Conservation (phyloP, 495 filamentous ascomycete species). For the Hamigera avellanea region DNA sequence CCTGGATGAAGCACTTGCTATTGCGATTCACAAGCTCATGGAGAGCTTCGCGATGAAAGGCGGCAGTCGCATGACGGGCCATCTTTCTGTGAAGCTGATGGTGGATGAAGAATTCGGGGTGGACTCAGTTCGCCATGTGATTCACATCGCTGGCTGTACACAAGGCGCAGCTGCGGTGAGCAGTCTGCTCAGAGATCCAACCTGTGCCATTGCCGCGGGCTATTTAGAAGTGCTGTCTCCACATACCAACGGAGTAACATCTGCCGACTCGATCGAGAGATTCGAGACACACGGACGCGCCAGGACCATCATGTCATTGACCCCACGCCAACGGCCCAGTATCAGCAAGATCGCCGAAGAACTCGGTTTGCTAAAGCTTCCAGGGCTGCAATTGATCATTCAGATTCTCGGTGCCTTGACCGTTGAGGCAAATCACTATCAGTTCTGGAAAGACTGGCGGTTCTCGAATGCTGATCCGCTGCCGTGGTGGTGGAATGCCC, state of each 20-base stretch:
- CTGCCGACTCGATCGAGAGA: not conserved
- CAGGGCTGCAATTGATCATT: not conserved
- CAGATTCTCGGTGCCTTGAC: not conserved
- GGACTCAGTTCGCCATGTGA: conserved; percentile 25
- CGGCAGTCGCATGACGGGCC: conserved; percentile 47
- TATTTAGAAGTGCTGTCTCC: conserved; percentile 28
- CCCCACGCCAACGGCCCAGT: not conserved
- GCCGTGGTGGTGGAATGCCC: conserved; percentile 38
- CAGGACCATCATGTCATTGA: not conserved
- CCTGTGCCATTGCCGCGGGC: conserved; percentile 11
- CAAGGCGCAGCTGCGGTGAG: conserved; percentile 20
- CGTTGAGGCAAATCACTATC: conserved; percentile 3
- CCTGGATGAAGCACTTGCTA: conserved; percentile 36
- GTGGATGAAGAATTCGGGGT: conserved; percentile 36
- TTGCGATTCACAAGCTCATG: conserved; percentile 51
- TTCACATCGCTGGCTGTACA: conserved; percentile 28
- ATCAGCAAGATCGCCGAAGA: not conserved
- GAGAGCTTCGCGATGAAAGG: conserved; percentile 37
- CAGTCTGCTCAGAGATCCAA: conserved; percentile 14
- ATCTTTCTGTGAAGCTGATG: conserved; percentile 57
- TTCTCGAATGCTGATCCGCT: conserved; percentile 27
- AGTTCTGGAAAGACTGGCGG: conserved; percentile 24
- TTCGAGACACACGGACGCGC: not conserved
- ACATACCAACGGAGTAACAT: not conserved
- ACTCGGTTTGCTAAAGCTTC: not conserved